A percentile compares a stretch with the other conserved stretches of the same genome.
phyloP scores from a whole-genome alignment of 2,329 filamentous ascomycete species.

The Shiraia sp. region DNA sequence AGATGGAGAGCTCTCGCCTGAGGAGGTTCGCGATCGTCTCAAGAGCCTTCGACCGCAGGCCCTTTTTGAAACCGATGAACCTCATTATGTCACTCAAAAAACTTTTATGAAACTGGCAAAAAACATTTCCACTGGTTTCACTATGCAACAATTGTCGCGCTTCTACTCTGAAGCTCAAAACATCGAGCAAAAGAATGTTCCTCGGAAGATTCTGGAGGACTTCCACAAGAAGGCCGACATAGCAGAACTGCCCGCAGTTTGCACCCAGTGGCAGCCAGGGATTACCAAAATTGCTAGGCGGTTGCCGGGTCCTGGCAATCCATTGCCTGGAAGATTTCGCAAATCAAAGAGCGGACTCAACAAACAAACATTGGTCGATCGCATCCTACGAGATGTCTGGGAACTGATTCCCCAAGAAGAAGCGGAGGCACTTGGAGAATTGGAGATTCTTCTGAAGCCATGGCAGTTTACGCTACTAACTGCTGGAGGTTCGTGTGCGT shows the following conservation, averaged over 20 bases:
- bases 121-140: conserved; percentile 33
- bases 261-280: conserved; percentile 40
- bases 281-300: conserved; percentile 28
- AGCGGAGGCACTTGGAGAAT: conserved; percentile 39
- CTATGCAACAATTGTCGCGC: conserved; percentile 29
- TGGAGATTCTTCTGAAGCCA: conserved; percentile 38
- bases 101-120: conserved; percentile 30
- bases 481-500: conserved; percentile 22
- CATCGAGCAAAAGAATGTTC: conserved; percentile 17
- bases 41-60: conserved; percentile 34
- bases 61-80: conserved; percentile 19
- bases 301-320: conserved; percentile 28
- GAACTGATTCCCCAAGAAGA: conserved; percentile 40
- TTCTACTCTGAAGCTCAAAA: conserved; percentile 37
- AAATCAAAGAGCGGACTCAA: conserved; percentile 5
- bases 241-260: conserved; percentile 18
- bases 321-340: conserved; percentile 1
- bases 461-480: conserved; percentile 40
- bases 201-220: conserved; percentile 20
- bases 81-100: conserved; percentile 33
- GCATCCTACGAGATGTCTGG: conserved; percentile 41
- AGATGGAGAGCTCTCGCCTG: conserved; percentile 26
- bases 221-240: conserved; percentile 17
- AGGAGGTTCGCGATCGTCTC: conserved; percentile 37
- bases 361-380: conserved; percentile 38